Conservation (phyloP, 257 asterid genomes). For the Thymus mandschuricus region DNA sequence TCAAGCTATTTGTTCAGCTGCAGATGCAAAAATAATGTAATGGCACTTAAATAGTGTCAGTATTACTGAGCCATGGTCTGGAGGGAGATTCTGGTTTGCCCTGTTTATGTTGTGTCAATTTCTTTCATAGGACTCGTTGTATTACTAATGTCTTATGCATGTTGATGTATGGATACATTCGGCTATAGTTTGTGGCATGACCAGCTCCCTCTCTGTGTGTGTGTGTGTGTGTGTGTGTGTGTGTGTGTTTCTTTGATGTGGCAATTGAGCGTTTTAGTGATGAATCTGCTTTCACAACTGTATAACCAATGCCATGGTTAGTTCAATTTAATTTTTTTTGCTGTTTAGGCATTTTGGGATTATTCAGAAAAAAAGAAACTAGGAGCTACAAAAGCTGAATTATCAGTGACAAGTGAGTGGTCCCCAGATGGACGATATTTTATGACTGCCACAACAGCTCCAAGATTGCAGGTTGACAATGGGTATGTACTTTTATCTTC, state of each 20-base stretch:
- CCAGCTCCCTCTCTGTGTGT: background rate
- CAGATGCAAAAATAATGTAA: too few relatives aligned
- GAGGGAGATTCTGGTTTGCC: too few relatives aligned
- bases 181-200: background rate
- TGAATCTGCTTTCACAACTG: constrained; percentile 6
- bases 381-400: constrained; percentile 83
- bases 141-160: too few relatives aligned
- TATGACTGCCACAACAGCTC: constrained; percentile 98
- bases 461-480: constrained; percentile 97
- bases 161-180: background rate
- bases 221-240: too few relatives aligned
- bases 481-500: constrained; percentile 56
- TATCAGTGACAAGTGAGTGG: constrained; percentile 97
- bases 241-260: background rate
- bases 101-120: too few relatives aligned
- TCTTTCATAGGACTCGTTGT: too few relatives aligned
- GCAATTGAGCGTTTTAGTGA: background rate
- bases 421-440: constrained; percentile 94
- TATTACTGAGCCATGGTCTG: too few relatives aligned
- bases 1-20: too few relatives aligned
- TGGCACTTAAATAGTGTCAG: too few relatives aligned
- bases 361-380: constrained; percentile 72
- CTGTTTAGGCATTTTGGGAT: constrained; percentile 89
- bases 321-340: background rate
- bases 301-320: constrained; percentile 16